Base-by-base conservation (phyloP, 805 yeast genomes). In the Wickerhamiella kazuoi region DNA sequence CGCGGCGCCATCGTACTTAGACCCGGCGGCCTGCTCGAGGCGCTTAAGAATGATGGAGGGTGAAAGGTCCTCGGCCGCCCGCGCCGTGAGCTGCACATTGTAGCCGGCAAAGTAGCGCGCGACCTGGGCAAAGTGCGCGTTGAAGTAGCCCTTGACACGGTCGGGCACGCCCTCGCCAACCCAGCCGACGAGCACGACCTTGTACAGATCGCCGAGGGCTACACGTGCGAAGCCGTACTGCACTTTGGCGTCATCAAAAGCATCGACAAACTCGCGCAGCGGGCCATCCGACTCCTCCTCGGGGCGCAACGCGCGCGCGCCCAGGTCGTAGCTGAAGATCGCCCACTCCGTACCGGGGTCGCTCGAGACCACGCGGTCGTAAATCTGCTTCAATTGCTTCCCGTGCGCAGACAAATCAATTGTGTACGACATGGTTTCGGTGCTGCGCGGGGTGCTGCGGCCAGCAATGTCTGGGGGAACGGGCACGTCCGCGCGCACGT, bases 51-150 rank as follows among this genome's bases (percentile, higher is more conserved):
- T 70, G 43, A 79, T 93, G 20, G 68, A 68, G 34, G 79, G 79
- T 50, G 82, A 80, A 55, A 93, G 68, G 57, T 90, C 98, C 53
- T 84, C 94, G 33, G 71, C 65, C 54, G 82, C 93, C 61, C 97
- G 75, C n/a, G 97, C 97, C 36, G 95, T 84, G 47, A 90, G 76
- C 60, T 90, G 96, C 40, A 90, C 86, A 56, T 90, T 98, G 61
- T 87, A 90, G 35, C 94, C 93, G 30, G 53, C 55, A 46, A 64
- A 57, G 43, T 56, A 50, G 39, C 53, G 53, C 13, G 67, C 58
- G 14, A 64, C 62, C 2, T 63, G 41, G 16, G 59, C 48, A 43
- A 59, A 56, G 46, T 64, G 67, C 17, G 67, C 54, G 45, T 56
- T 60, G 53, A 64, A 64, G 38, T 57, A 58, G n/a, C 65, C 63